Evolutionary conservation across 108 stramenopile species (phyloP).

Genomic region (Cylindrotheca fusiformis): DNA sequence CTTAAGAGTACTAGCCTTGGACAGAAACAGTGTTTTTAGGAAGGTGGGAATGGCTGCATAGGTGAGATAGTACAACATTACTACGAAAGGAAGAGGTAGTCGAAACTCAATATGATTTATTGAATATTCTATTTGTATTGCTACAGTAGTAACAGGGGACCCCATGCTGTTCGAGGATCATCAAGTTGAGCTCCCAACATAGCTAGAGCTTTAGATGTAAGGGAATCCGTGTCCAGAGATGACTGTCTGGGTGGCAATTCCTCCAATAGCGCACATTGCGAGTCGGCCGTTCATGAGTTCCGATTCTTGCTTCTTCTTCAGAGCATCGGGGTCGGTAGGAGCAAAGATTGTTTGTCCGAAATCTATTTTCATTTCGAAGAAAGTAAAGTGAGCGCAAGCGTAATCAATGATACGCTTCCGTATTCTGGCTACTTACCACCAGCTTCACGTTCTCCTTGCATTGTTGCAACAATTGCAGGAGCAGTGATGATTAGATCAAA

Average conservation of each 20-base stretch:
- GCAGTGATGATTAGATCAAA: constrained; percentile 53
- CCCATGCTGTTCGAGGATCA: too few relatives aligned
- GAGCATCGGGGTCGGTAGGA: constrained; percentile 52
- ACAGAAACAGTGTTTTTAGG: too few relatives aligned
- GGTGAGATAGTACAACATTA: too few relatives aligned
- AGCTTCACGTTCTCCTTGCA: constrained; percentile 70
- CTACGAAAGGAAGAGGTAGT: too few relatives aligned
- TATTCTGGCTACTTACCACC: constrained; percentile 60
- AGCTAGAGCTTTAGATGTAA: constrained; percentile 55
- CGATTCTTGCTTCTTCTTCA: constrained; percentile 66
- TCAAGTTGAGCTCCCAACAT: too few relatives aligned
- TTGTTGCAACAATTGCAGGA: constrained; percentile 57
- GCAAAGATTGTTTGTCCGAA: constrained; percentile 19
- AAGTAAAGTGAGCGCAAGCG: constrained; percentile 2
- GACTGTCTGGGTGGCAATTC: constrained; percentile 78
- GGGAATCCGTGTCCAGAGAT: constrained; percentile 95
- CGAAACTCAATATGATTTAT: too few relatives aligned
- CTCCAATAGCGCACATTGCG: constrained; percentile 92
- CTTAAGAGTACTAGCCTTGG: too few relatives aligned
- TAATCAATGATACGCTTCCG: background rate
- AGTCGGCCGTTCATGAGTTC: constrained; percentile 89
- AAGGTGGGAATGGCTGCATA: too few relatives aligned
- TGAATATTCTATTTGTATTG: too few relatives aligned
- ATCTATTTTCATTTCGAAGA: constrained; percentile 1
- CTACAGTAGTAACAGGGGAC: too few relatives aligned